A percentile compares a stretch with the other conserved stretches of the same genome.
These are phyloP conservation scores for Starmera amethionina DNA, from an alignment of 805 yeast species.

Conservation along the genomic window DNA sequence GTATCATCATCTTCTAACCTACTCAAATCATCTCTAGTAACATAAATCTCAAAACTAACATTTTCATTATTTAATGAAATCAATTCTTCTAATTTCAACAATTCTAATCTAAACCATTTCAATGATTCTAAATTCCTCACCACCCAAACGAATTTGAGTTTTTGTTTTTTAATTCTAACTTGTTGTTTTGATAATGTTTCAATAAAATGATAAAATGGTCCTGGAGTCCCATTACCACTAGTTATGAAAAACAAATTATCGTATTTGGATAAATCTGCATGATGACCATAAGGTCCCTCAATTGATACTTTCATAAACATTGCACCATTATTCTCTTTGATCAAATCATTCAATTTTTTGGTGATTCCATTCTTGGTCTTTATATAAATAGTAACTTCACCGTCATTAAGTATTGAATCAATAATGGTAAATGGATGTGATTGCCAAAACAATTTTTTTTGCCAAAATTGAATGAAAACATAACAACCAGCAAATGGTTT, in stretches of 20 bases:
- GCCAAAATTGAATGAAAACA: slow-evolving; percentile 47
- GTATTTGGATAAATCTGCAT: slow-evolving; percentile 25
- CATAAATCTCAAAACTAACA: slow-evolving; percentile 24
- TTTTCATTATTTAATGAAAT: slow-evolving; percentile 16
- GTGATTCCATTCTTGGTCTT: slow-evolving; percentile 24
- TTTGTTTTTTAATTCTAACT: slow-evolving; percentile 12
- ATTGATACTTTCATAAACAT: slow-evolving; percentile 24
- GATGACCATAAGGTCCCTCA: slow-evolving; percentile 53
- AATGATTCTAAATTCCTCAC: slow-evolving; percentile 43
- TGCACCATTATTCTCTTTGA: no score
- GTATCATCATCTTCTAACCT: neutral
- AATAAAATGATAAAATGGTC: slow-evolving; percentile 32
- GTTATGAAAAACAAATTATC: slow-evolving; percentile 31
- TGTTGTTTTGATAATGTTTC: slow-evolving; percentile 2
- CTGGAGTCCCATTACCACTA: slow-evolving; percentile 43
- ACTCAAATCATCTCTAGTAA: slow-evolving; percentile 23
- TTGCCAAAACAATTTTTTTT: slow-evolving; percentile 49
- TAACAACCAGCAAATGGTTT: slow-evolving; percentile 44
- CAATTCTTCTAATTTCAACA: slow-evolving; percentile 26
- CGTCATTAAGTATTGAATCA: slow-evolving; percentile 27
- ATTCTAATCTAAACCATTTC: slow-evolving; percentile 28
- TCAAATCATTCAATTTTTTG: slow-evolving; percentile 9
- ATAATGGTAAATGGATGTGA: slow-evolving; percentile 66
- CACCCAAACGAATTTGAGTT: slow-evolving; percentile 51
- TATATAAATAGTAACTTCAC: slow-evolving; percentile 32